Base-by-base conservation (phyloP, 225 moss, liverwort and hornwort genomes). In the Neckera pumila region DNA sequence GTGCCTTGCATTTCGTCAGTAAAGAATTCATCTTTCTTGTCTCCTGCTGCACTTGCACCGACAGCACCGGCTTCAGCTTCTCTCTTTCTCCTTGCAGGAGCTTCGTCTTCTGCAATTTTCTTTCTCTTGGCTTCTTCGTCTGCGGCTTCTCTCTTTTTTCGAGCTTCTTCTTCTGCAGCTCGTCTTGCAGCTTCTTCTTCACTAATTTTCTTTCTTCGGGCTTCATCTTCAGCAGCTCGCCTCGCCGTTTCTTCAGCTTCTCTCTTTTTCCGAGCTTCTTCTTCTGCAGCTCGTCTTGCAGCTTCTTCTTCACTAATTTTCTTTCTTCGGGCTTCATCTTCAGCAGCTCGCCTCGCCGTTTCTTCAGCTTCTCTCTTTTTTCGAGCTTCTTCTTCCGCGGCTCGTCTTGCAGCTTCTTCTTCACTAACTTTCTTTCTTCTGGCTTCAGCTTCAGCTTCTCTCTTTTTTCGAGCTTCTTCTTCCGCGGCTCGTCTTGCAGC, bases 221-320 rank as follows among this genome's bases (percentile, higher is more conserved):
- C 84, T 25, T 82, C 88, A 1, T 85, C 89, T 33, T 91, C 86
- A 0, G 51, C 67, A 1, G 30, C 84, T 40, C 25, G 40, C 14
- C 40, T 47, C 21, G 70, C 40, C 2, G 40, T 9, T 76, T 76
- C 81, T 66, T 91, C 79, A 0, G 30, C 66, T 17, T 84, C 75
- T n/a, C n/a, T n/a, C n/a, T n/a, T n/a, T n/a, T n/a, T n/a, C n/a
- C n/a, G n/a, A 9, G 45, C 89, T 14, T 80, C 89, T 6, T 76
- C 81, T 2, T 83, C 65, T 0, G 57, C 86, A 10, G 42, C 45
- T 30, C 27, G 27, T n/a, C 36, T 33, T 2, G 31, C 84, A 0
- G 79, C 79, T 25, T 83, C 88, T 7, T 85, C 89, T 33, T 91
- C 86, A n/a, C n/a, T n/a, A n/a, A n/a, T n/a, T n/a, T n/a, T n/a